Base-by-base conservation (phyloP, 805 yeast species). In the Blastobotrys terrestris region DNA sequence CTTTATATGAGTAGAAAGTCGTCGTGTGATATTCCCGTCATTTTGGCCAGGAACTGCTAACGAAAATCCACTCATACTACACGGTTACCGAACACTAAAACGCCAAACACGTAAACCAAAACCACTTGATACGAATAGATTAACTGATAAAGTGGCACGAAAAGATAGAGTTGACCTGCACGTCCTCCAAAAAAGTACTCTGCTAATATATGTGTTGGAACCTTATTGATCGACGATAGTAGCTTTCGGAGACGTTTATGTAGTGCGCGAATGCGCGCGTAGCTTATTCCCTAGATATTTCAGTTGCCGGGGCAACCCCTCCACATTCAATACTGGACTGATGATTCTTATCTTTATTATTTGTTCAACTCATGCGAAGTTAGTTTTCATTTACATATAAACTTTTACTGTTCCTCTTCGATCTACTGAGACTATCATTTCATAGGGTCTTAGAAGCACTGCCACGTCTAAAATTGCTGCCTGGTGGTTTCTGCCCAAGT, bases 341-440 rank as follows among this genome's bases (percentile, higher is more conserved):
- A n/a, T n/a, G n/a, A n/a, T n/a, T n/a, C n/a, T n/a, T n/a, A n/a
- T n/a, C n/a, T n/a, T n/a, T n/a, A n/a, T n/a, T n/a, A n/a, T n/a
- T n/a, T 26, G 11, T 26, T 26, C 11, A 26, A 26, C 11, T 11
- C 5, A 26, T 26, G 35, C 35, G 5, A 26, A 11, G 21, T 43
- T 18, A 21, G 5, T 20, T 21, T 4, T n/a, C n/a, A n/a, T 6
- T 31, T 22, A 58, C 49, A 58, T 46, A 31, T 79, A 85, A 2
- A 86, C 77, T 62, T 81, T 80, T 31, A 87, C 71, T 1, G 70
- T 72, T 0, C 95, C 95, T 43, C 79, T 75, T 52, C 88, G 69
- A 58, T 87, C 95, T 2, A 72, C 88, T 2, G 85, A 74, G 2
- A 87, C 68, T 1, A 86, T 64, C 80, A 86, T 76, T 42, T 77